Evolutionary conservation across 2,329 filamentous ascomycete genomes (phyloP).

Genomic region (Davidsoniella australis): DNA sequence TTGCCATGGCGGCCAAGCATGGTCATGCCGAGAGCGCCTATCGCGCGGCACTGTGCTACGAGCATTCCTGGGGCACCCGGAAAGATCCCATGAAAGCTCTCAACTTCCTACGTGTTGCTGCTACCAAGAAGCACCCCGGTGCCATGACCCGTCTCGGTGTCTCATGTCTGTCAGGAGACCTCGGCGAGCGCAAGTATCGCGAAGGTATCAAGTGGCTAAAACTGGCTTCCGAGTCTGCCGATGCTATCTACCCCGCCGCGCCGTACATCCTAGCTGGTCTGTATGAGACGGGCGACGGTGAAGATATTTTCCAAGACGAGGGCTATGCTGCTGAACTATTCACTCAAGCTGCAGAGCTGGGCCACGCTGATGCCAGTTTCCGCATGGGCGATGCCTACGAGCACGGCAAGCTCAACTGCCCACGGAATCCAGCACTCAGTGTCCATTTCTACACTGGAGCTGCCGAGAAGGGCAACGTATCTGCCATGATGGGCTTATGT

Average conservation of each 20-base stretch:
- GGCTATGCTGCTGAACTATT: constrained; percentile 85
- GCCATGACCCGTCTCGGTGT: constrained; percentile 85
- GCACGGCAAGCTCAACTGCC: constrained; percentile 73
- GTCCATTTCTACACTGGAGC: constrained; percentile 96
- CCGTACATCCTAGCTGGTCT: constrained; percentile 80
- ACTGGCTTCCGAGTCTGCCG: constrained; percentile 74
- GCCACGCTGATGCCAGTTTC: constrained; percentile 71
- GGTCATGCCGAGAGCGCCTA: constrained; percentile 94
- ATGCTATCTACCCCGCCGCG: constrained; percentile 78
- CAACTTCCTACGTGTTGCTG: constrained; percentile 79
- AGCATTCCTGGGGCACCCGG: constrained; percentile 92
- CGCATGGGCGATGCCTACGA: constrained; percentile 95
- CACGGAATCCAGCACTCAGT: constrained; percentile 76
- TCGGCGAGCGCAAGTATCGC: constrained; percentile 71
- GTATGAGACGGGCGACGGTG: constrained; percentile 85
- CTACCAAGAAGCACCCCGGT: constrained; percentile 86
- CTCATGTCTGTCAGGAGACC: constrained; percentile 75
- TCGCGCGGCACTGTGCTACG: constrained; percentile 83
- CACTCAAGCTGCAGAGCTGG: constrained; percentile 83
- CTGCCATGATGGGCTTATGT: constrained; percentile 95
- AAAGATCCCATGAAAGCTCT: constrained; percentile 83
- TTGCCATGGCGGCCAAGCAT: constrained; percentile 86
- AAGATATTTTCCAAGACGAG: constrained; percentile 83
- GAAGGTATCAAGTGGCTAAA: constrained; percentile 97
- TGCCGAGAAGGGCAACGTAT: constrained; percentile 65